Evolutionary conservation across 148 eudicot genomes (phyloP).

Genomic region (Rhododendron kiyosumense): DNA sequence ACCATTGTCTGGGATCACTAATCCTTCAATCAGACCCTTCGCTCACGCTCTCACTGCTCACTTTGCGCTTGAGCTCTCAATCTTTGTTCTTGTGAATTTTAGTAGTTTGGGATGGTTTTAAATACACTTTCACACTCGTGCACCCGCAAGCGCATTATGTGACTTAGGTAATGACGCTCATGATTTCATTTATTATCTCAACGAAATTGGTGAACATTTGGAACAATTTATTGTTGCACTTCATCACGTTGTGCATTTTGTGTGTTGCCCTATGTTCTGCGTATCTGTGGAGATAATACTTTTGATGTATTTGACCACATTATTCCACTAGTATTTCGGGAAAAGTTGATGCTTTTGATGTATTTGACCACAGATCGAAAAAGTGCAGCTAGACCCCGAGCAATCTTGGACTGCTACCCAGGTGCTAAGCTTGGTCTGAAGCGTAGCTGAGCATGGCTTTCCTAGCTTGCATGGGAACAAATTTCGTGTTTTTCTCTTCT

Average conservation of each 20-base stretch:
- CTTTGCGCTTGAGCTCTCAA: neutral
- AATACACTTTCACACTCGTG: neutral
- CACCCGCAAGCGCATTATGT: neutral
- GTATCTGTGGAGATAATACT: neutral
- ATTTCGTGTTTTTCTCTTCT: neutral
- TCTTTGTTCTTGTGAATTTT: neutral
- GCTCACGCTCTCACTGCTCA: neutral
- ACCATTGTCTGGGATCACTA: neutral
- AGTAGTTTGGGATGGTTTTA: neutral
- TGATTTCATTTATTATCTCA: neutral
- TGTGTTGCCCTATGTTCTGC: neutral
- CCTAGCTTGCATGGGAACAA: neutral
- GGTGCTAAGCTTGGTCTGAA: conserved; percentile 43
- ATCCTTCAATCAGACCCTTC: neutral
- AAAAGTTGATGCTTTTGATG: neutral
- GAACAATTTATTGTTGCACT: neutral
- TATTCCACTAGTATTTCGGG: neutral
- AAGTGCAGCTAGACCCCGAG: conserved; percentile 64
- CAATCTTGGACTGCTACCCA: conserved; percentile 87
- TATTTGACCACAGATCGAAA: conserved; percentile 43
- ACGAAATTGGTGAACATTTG: neutral
- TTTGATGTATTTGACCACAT: neutral
- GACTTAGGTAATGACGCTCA: neutral
- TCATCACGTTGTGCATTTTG: neutral
- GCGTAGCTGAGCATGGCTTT: conserved; percentile 2